Evolutionary conservation across 495 filamentous ascomycete genomes (phyloP).

Genomic region (Penicillium paxilli): DNA sequence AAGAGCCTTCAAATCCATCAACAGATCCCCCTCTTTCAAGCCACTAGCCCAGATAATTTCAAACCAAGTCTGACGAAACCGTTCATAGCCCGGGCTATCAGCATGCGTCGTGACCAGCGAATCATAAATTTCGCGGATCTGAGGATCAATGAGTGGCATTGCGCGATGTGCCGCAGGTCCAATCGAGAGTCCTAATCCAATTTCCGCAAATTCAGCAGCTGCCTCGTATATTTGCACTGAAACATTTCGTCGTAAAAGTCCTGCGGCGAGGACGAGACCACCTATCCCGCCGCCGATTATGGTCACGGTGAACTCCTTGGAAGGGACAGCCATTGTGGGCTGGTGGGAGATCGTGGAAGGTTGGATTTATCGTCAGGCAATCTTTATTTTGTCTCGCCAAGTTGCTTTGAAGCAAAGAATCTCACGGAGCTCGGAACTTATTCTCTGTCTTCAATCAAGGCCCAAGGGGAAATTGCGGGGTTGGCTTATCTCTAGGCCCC

Average conservation of each 20-base stretch:
- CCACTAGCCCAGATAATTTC: slow-evolving; percentile 28
- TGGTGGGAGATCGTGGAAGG: too few species aligned
- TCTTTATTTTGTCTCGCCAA: too few species aligned
- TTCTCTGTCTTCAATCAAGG: neutral
- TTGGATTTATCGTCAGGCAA: neutral
- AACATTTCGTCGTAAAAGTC: slow-evolving; percentile 51
- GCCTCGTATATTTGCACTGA: slow-evolving; percentile 58
- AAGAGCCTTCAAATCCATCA: slow-evolving; percentile 34
- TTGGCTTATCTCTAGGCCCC: neutral
- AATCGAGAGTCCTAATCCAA: slow-evolving; percentile 61
- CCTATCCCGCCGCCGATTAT: slow-evolving; percentile 64
- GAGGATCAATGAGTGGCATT: slow-evolving; percentile 49
- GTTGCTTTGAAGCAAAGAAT: too few species aligned
- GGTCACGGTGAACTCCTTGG: slow-evolving; percentile 44
- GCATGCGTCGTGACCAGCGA: slow-evolving; percentile 31
- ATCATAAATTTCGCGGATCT: slow-evolving; percentile 34
- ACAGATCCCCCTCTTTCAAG: slow-evolving; percentile 18
- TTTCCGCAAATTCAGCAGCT: slow-evolving; percentile 49
- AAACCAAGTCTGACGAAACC: slow-evolving; percentile 25
- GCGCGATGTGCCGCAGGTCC: slow-evolving; percentile 58
- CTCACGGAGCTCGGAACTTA: neutral
- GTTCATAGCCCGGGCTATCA: slow-evolving; percentile 28
- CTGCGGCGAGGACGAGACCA: slow-evolving; percentile 56
- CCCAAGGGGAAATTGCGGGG: neutral
- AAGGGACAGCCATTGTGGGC: neutral